phyloP scores from a whole-genome alignment of 1,139 yeast genomes.

The Diutina neorugosa region DNA sequence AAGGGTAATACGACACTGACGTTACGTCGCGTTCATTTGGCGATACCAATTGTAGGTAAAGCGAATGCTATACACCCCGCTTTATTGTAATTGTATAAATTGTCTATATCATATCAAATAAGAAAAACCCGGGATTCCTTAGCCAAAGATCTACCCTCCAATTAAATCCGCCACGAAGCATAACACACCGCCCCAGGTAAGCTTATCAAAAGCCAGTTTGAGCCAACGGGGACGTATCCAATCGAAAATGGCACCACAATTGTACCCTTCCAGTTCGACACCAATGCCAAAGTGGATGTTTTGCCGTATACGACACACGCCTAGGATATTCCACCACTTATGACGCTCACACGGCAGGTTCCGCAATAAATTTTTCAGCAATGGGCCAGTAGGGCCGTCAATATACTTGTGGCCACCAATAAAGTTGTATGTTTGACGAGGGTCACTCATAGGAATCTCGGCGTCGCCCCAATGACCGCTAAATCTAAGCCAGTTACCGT shows the following conservation, averaged over 20 bases:
- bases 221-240: constrained; percentile 39
- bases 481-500: constrained; percentile 70
- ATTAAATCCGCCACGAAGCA: constrained; percentile 27
- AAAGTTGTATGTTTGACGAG: constrained; percentile 66
- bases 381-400: constrained; percentile 88
- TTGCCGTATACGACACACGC: constrained; percentile 66
- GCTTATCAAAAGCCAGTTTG: constrained; percentile 30
- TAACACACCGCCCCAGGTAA: constrained; percentile 63
- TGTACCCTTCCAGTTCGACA: constrained; percentile 69
- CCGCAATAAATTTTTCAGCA: constrained; percentile 62
- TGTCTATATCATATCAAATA: background rate
- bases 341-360: constrained; percentile 66
- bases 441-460: constrained; percentile 51
- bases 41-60: no score
- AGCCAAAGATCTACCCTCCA: background rate
- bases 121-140: background rate
- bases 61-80: no score
- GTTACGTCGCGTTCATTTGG: background rate
- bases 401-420: constrained; percentile 85
- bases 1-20: background rate
- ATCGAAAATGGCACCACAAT: constrained; percentile 50
- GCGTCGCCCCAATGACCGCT: constrained; percentile 92
- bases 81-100: no score
- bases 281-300: constrained; percentile 79
- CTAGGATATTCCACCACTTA: constrained; percentile 64